Conservation (phyloP, 495 filamentous ascomycete genomes). For the Chaetomium tenue region DNA sequence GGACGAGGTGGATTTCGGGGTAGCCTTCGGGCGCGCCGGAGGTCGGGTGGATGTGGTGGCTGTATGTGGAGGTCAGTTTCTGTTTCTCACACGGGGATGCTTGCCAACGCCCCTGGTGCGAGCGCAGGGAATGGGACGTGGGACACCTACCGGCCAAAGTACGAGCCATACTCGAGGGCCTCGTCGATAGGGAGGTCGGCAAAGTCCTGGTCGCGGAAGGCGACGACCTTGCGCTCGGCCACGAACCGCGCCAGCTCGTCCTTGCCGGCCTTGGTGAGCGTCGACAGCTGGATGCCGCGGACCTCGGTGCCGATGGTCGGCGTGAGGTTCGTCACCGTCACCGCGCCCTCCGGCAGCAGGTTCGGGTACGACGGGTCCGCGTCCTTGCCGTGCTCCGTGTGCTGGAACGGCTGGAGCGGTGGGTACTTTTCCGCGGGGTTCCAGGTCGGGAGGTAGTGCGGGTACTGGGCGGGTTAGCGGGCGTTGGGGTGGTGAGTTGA, state of each 20-base stretch:
- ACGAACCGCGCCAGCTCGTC: slow-evolving; percentile 79
- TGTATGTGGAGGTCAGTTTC: slow-evolving; percentile 5
- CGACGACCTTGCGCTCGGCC: slow-evolving; percentile 76
- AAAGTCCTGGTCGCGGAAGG: slow-evolving; percentile 77
- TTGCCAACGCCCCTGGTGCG: no score
- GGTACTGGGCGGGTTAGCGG: slow-evolving; percentile 50
- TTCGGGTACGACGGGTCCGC: slow-evolving; percentile 67
- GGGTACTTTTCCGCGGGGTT: slow-evolving; percentile 59
- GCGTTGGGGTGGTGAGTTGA: slow-evolving; percentile 28
- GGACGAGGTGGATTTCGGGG: slow-evolving; percentile 77
- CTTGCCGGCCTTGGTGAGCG: slow-evolving; percentile 63
- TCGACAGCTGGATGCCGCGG: slow-evolving; percentile 70
- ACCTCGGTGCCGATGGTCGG: slow-evolving; percentile 75
- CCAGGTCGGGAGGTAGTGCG: slow-evolving; percentile 77
- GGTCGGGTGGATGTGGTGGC: slow-evolving; percentile 78
- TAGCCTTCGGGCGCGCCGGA: slow-evolving; percentile 67
- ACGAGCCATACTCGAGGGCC: slow-evolving; percentile 67
- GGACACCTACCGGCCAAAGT: slow-evolving; percentile 62
- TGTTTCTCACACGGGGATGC: background rate
- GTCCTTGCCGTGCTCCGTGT: slow-evolving; percentile 69
- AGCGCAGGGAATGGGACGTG: background rate
- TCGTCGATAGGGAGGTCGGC: slow-evolving; percentile 68
- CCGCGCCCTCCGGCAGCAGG: slow-evolving; percentile 55
- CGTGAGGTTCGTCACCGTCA: slow-evolving; percentile 57
- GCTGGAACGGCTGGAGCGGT: slow-evolving; percentile 65